Evolutionary conservation across 768 basidiomycete species (phyloP).

Genomic region (Tylopilus felleus): DNA sequence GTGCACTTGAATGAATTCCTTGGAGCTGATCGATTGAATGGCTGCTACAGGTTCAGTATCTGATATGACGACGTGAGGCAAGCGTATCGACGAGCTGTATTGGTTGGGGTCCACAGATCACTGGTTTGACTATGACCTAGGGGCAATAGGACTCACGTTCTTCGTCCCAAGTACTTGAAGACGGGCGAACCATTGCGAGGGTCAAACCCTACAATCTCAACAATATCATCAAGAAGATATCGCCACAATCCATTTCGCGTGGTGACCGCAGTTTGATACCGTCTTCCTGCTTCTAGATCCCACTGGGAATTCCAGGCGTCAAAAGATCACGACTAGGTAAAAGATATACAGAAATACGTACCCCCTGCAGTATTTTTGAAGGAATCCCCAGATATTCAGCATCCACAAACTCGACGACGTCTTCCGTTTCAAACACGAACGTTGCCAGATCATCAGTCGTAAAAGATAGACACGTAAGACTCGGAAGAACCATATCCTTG

Average conservation of each 20-base stretch:
- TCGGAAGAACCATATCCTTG: conserved; percentile 12
- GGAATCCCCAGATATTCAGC: not conserved
- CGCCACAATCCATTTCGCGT: too few relatives aligned
- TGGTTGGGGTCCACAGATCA: too few relatives aligned
- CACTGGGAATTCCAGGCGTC: not conserved
- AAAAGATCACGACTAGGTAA: not conserved
- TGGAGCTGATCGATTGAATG: not conserved
- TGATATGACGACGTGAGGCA: not conserved
- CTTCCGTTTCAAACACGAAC: conserved; percentile 9
- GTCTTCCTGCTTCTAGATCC: conserved; percentile 6
- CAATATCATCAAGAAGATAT: too few relatives aligned
- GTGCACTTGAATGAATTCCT: not conserved
- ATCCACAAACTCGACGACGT: conserved; percentile 7
- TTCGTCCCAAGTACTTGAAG: conserved; percentile 11
- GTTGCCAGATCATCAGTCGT: conserved; percentile 1
- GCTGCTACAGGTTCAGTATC: conserved; percentile 2
- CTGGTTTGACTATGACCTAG: not conserved
- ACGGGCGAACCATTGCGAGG: conserved; percentile 6
- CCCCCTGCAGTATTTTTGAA: conserved; percentile 2
- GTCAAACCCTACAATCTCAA: conserved; percentile 15
- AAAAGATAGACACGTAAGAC: not conserved
- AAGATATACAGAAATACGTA: not conserved
- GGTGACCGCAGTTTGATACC: conserved; percentile 2
- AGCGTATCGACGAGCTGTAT: conserved; percentile 1
- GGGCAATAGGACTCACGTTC: not conserved